A percentile compares a stretch with the other conserved stretches of the same genome.
These are phyloP conservation scores for Eucalyptus paniculata DNA, from an alignment of 345 rosid genomes.

Conservation along the genomic window DNA sequence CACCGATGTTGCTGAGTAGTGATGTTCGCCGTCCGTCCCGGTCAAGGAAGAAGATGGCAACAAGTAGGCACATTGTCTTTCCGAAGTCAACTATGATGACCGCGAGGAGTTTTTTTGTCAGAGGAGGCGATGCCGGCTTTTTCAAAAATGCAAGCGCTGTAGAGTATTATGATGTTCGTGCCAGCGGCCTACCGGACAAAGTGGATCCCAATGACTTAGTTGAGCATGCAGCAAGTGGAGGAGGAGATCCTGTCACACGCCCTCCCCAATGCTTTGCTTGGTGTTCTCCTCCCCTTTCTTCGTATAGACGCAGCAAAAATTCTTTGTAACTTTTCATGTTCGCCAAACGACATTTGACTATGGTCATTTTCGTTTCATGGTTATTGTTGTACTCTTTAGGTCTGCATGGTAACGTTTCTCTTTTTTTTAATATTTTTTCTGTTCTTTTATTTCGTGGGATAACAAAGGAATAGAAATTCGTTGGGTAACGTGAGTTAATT, in stretches of 20 bases:
- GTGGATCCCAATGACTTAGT: constrained; percentile 56
- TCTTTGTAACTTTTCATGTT: not conserved
- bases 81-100: constrained; percentile 63
- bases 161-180: constrained; percentile 63
- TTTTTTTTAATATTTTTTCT: too few relatives aligned
- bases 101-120: constrained; percentile 34
- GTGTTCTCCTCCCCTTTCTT: not conserved
- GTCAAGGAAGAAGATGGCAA: constrained; percentile 57
- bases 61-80: constrained; percentile 47
- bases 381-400: not conserved
- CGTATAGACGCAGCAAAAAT: not conserved
- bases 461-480: fast-evolving
- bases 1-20: constrained; percentile 44
- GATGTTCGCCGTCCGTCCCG: constrained; percentile 54
- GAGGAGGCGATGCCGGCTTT: constrained; percentile 52
- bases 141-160: constrained; percentile 59
- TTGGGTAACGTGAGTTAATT: too few relatives aligned
- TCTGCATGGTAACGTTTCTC: fast-evolving
- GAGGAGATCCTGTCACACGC: constrained; percentile 60
- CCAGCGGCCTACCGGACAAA: constrained; percentile 70
- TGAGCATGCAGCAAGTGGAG: constrained; percentile 40
- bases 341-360: not conserved
- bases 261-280: constrained; percentile 21
- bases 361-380: not conserved
- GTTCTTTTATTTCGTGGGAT: too few relatives aligned